Evolutionary conservation across 2,329 filamentous ascomycete genomes (phyloP), one percentile per base, ranked within the genome.

Genomic region (Ilyonectria destructans): DNA sequence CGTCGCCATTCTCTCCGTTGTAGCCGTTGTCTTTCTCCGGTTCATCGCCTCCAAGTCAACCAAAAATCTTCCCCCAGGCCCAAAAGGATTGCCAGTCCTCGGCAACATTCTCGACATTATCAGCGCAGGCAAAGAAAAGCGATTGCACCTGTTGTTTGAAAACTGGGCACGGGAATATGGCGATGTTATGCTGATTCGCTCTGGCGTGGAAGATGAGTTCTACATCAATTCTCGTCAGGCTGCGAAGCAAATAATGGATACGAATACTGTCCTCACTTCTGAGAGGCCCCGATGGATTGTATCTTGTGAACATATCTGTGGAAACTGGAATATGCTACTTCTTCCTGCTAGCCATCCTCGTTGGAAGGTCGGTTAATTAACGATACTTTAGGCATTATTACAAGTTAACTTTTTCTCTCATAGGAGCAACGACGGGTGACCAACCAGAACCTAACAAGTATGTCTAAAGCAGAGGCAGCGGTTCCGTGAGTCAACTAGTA

Each of bases 221-320:
- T 65, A 54, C 48, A 37, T 65, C 31, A 65, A 65, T 26, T 54
- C 17, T 17, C 45, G 48, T 15, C n/a, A 21, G 9, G 55, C 55
- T 2, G 62, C 48, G n/a, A 65, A 59, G 35, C 31, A 51, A 6
- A 58, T 59, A n/a, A 35, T 65, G 46, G 62, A 65, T 37, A 65
- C 45, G 1, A 59, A 54, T 26, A 46, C 62, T 2, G 37, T 23
- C 3, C 10, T 46, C n/a, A 65, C 37, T 5, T 26, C 62, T 1
- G 62, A 65, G 8, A 46, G 62, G 19, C 62, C 62, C 4, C 48
- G 62, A 31, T 65, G 62, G 62, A 65, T 65, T 12, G 62, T 59
- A 9, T 54, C 45, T 19, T 46, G 21, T 15, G 62, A 65, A 23
- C 62, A 59, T 6, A 65, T 65, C 8, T 59, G 55, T 9, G 55